Evolutionary conservation across 805 yeast genomes (phyloP).

Genomic region (Saturnispora gosingensis): DNA sequence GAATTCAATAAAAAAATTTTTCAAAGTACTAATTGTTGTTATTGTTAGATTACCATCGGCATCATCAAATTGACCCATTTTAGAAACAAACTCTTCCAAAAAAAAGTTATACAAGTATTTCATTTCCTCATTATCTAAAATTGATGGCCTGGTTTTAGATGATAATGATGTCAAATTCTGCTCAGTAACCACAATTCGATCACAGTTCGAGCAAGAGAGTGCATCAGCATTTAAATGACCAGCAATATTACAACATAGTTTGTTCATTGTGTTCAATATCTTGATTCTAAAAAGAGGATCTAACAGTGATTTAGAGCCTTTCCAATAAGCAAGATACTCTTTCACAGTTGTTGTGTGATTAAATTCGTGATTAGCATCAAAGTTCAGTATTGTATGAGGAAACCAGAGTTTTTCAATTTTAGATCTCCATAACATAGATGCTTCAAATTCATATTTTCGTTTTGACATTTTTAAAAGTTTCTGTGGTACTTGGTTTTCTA

Average conservation of each 20-base stretch:
- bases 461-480: neutral
- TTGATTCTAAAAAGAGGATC: constrained; percentile 7
- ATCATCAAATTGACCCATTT: constrained; percentile 19
- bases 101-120: constrained; percentile 23
- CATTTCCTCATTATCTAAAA: constrained; percentile 14
- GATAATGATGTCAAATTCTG: constrained; percentile 11
- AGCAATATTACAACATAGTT: constrained; percentile 34
- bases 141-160: constrained; percentile 24
- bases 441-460: constrained; percentile 2
- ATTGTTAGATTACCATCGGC: constrained; percentile 27
- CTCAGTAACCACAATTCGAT: constrained; percentile 15
- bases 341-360: neutral
- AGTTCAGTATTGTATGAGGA: neutral
- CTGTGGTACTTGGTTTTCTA: neutral
- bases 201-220: constrained; percentile 33
- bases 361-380: constrained; percentile 1
- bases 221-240: constrained; percentile 28
- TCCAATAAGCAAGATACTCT: constrained; percentile 5
- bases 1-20: constrained; percentile 43
- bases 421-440: neutral
- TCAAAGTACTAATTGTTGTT: constrained; percentile 36
- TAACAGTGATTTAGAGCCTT: neutral
- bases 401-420: neutral
- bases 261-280: constrained; percentile 32
- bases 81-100: constrained; percentile 3